A percentile compares a stretch with the other conserved stretches of the same genome.
Evolutionary conservation across 2,329 filamentous ascomycete species (phyloP).

Genomic region (Simplicillium aogashimaense): DNA sequence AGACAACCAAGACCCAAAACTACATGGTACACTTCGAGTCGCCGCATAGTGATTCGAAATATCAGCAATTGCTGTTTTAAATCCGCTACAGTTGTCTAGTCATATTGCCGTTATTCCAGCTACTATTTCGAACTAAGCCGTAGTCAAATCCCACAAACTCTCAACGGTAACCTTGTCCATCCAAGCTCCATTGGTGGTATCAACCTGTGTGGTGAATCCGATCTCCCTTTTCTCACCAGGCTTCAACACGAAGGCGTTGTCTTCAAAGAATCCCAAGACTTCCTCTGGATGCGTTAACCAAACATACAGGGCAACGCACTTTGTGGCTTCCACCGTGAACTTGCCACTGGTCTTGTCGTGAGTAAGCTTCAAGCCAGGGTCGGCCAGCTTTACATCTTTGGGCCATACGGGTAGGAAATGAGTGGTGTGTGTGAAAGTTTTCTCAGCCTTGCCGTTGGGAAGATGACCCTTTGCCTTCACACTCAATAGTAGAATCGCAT

Average conservation of each 20-base stretch:
- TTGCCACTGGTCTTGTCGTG: constrained; percentile 5
- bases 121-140: not conserved
- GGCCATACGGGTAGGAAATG: constrained; percentile 8
- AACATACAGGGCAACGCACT: constrained; percentile 8
- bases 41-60: too few relatives aligned
- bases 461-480: constrained; percentile 7
- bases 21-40: too few relatives aligned
- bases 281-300: constrained; percentile 10
- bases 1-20: too few relatives aligned
- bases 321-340: constrained; percentile 9
- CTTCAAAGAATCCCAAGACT: constrained; percentile 9
- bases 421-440: constrained; percentile 6
- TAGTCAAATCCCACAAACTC: constrained; percentile 10
- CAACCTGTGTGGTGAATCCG: constrained; percentile 8
- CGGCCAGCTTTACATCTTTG: constrained; percentile 7
- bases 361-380: constrained; percentile 6
- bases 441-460: constrained; percentile 3
- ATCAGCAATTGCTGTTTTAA: too few relatives aligned
- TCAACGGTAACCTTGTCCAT: constrained; percentile 7
- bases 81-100: too few relatives aligned
- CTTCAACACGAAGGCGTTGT: constrained; percentile 9
- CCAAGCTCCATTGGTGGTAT: constrained; percentile 6
- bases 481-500: constrained; percentile 7
- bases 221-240: constrained; percentile 9
- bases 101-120: too few relatives aligned